Conservation (phyloP, 176 grass and related monocot species). For the Oryza nivara region DNA sequence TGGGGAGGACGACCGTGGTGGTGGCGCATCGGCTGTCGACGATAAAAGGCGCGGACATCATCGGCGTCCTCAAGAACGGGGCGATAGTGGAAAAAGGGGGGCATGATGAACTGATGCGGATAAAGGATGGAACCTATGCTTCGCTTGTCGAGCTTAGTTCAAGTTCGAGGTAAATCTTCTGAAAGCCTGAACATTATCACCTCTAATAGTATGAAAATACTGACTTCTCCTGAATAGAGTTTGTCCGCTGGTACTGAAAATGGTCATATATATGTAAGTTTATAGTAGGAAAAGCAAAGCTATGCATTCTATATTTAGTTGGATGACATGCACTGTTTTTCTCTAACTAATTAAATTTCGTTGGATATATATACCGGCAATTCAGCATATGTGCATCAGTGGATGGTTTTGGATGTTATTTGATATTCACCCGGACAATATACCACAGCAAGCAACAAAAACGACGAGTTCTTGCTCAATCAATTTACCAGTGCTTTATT, state of each 20-base stretch:
- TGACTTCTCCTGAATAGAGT: too few relatives aligned
- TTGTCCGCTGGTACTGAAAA: neutral
- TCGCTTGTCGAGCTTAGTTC: slow-evolving; percentile 63
- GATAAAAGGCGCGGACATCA: slow-evolving; percentile 60
- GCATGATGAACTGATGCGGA: slow-evolving; percentile 58
- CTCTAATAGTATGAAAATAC: too few relatives aligned
- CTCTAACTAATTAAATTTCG: neutral
- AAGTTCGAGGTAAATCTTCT: slow-evolving; percentile 24
- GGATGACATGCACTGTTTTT: neutral
- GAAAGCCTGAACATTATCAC: neutral
- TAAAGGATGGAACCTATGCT: slow-evolving; percentile 63
- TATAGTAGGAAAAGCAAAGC: neutral
- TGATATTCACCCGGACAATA: too few relatives aligned
- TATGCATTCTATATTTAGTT: neutral
- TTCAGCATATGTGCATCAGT: neutral
- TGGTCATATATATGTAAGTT: neutral
- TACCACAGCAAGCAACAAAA: too few relatives aligned
- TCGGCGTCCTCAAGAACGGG: slow-evolving; percentile 63
- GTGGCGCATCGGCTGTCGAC: slow-evolving; percentile 75
- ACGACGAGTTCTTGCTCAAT: too few relatives aligned
- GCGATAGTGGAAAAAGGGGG: slow-evolving; percentile 62
- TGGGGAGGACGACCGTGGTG: slow-evolving; percentile 55
- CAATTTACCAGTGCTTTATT: too few relatives aligned
- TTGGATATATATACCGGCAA: neutral
- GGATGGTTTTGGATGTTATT: too few relatives aligned